Evolutionary conservation across 208 protist species (phyloP), one percentile per base, ranked within the genome.

Genomic region (Wallacemonas collosoma): DNA sequence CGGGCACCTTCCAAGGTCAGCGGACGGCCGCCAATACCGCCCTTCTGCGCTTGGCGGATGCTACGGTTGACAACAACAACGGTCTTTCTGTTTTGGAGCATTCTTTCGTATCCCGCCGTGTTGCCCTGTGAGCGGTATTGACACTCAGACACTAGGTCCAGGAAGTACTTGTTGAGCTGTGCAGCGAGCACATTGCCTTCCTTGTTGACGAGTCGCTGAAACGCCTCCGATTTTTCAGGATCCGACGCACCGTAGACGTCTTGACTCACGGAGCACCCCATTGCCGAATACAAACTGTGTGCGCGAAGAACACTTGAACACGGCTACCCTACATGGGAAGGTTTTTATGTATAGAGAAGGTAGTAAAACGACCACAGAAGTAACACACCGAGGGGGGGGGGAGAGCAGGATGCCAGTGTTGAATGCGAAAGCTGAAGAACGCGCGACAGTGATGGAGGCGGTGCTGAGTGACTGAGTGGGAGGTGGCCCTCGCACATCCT

Each of bases 81-180:
- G 2, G 39, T 58, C 17, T 68, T 67, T 38, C 74, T 58, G 35
- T 69, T 79, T 41, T 9, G 39, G 48, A 76, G 60, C 17, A 79
- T 63, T 8, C 70, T 17, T 43, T 79, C 58, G 54, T 73, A 82
- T 4, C 58, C 53, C 17, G 41, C 50, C 69, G 65, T 68, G 43
- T 77, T 76, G 36, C 66, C 68, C 15, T 74, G 67, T 35, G 68
- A 57, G 15, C 66, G 75, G 64, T 81, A 81, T 26, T 74, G 62
- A 47, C 68, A 74, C 55, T 81, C 72, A 1, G 68, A 76, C 0
- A 61, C 53, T 3, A 77, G 62, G 5, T 56, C 71, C 39, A 72
- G 57, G 26, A 77, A 75, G 63, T 81, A 71, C 48, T 61, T 55
- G 40, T 74, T 73, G 2, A 81, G 45, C 40, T 68, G 51, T 2